Percentiles rank a stretch among this genome's conserved stretches.
Conservation (phyloP, 352 stramenopile genomes). For the Poterioochromonas sp. region DNA sequence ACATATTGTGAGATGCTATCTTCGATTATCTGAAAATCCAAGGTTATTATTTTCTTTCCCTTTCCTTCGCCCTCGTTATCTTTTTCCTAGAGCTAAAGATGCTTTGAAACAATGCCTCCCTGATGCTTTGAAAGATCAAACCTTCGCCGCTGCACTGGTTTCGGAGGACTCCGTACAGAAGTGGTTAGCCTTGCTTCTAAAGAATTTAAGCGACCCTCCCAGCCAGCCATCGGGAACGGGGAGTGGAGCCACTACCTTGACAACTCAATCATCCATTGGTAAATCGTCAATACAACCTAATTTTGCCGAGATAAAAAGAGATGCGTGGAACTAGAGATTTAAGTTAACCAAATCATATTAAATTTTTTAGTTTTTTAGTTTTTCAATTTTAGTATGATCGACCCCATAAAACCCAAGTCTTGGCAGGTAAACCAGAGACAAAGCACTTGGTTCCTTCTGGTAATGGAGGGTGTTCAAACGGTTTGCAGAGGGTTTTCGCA, state of each 20-base stretch:
- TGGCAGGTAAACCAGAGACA: constrained; percentile 91
- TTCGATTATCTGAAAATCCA: constrained; percentile 77
- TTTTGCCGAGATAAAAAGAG: too few species aligned
- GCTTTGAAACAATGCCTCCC: constrained; percentile 91
- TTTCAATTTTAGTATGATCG: constrained; percentile 69
- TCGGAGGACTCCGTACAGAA: constrained; percentile 90
- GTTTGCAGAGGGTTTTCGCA: constrained; percentile 98
- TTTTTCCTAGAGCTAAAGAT: constrained; percentile 78
- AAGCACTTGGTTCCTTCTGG: constrained; percentile 90
- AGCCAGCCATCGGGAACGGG: too few species aligned
- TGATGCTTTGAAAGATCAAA: constrained; percentile 79
- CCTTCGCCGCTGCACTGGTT: constrained; percentile 82
- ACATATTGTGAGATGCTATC: constrained; percentile 97
- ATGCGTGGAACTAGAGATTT: too few species aligned
- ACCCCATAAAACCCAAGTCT: constrained; percentile 76
- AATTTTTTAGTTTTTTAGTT: too few species aligned
- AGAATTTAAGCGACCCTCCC: constrained; percentile 60
- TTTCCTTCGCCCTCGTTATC: constrained; percentile 28
- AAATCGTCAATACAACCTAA: too few species aligned
- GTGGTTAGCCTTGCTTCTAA: constrained; percentile 87
- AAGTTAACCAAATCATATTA: too few species aligned
- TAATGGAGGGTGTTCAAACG: constrained; percentile 84
- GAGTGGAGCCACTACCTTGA: too few species aligned
- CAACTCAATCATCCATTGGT: too few species aligned
- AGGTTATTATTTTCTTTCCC: constrained; percentile 39